A percentile compares a stretch with the other conserved stretches of the same genome.
Evolutionary conservation across 495 filamentous ascomycete genomes (phyloP).

Genomic region (Hypoxylon subgilvum): DNA sequence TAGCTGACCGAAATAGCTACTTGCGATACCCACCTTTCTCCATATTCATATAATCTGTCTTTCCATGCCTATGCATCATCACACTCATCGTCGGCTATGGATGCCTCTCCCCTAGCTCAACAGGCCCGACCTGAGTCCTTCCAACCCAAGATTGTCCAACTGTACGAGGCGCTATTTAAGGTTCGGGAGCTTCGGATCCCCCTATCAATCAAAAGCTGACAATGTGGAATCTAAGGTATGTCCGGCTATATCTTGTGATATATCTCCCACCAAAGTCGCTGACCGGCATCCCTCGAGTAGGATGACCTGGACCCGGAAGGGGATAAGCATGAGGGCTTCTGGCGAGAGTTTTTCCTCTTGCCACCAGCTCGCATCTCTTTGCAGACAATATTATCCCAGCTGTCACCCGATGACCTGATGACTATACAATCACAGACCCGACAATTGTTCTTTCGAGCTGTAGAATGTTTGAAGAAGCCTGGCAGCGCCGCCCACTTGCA

Average conservation of each 20-base stretch:
- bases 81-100: conserved; percentile 67
- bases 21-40: no score
- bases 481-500: conserved; percentile 70
- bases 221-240: conserved; percentile 38
- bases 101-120: conserved; percentile 90
- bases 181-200: conserved; percentile 54
- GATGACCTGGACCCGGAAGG: conserved; percentile 62
- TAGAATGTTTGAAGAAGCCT: conserved; percentile 69
- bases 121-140: conserved; percentile 89
- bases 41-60: no score
- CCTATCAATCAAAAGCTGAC: conserved; percentile 36
- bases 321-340: conserved; percentile 86
- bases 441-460: conserved; percentile 75
- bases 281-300: conserved; percentile 27
- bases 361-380: conserved; percentile 74
- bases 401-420: conserved; percentile 76
- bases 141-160: conserved; percentile 87
- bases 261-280: conserved; percentile 5
- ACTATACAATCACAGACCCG: conserved; percentile 75
- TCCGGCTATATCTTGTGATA: conserved; percentile 3
- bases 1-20: no score
- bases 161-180: conserved; percentile 88
- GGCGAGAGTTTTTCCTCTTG: conserved; percentile 93
- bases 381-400: conserved; percentile 66
- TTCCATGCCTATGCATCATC: no score